Evolutionary conservation across 331 rosid species (phyloP), one percentile per base, ranked within the genome.

Genomic region (Stylosanthes scabra): DNA sequence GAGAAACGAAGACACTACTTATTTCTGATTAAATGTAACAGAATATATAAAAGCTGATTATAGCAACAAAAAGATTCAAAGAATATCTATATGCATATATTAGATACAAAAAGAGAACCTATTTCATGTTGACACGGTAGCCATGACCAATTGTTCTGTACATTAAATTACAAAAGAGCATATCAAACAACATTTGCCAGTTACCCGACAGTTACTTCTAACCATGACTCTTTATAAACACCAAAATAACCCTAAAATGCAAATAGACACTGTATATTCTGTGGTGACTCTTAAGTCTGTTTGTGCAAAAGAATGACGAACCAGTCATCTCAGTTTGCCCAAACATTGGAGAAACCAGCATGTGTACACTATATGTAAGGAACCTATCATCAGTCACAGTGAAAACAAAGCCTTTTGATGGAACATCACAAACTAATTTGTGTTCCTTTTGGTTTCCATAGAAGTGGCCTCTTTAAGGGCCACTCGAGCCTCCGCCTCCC

Each of bases 381-480:
- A 52, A n/a, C 27, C 79, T 81, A 12, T 78, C 85, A 62, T 67
- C 72, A 25, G 73, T 49, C 66, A 74, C 82, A 62, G 46, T 67
- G 8, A 68, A 70, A 65, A 45, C 20, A 40, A 57, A 4, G 52
- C 31, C 78, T 64, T 59, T 49, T 49, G 63, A 75, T 45, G 56
- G 55, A 14, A 28, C 29, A 80, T 83, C 41, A 37, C 64, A 25
- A 25, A 81, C 66, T 86, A 77, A 42, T 66, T 65, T 80, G 81
- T 67, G 25, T 44, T 79, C 83, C 8, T 88, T 82, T 87, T 92
- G 34, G 28, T 66, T 83, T 95, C 98, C 7, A 88, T 87, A 29
- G 74, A 71, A 31, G 85, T 83, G 70, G 90, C 99, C 82, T 95
- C 96, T 79, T 81, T 88, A 69, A 92, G 91, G 28, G 97, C 91